Percentiles rank a stretch among this genome's conserved stretches.
Conservation (phyloP, 305 asterid genomes). For the Fraxinus nigra region DNA sequence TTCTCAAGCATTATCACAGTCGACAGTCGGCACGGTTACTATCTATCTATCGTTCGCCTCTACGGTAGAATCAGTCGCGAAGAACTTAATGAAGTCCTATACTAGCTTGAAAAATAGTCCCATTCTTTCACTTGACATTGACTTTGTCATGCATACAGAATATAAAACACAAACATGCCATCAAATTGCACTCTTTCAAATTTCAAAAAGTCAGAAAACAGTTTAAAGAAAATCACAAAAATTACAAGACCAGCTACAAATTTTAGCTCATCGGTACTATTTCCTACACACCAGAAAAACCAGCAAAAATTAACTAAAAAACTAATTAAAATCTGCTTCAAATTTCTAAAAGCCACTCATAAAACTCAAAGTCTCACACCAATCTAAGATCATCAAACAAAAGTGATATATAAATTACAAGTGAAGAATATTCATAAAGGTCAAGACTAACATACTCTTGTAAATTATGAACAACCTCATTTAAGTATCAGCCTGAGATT, state of each 20-base stretch:
- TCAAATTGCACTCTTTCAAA: slow-evolving; percentile 23
- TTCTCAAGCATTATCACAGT: not conserved
- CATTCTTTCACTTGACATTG: not conserved
- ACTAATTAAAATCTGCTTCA: slow-evolving; percentile 7
- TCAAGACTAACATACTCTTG: not conserved
- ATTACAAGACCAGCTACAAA: slow-evolving; percentile 13
- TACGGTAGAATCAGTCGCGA: not conserved
- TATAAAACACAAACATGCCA: not conserved
- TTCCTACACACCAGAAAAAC: slow-evolving; percentile 32
- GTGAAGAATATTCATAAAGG: slow-evolving; percentile 6
- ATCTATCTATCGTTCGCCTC: not conserved
- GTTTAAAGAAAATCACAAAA: slow-evolving; percentile 17
- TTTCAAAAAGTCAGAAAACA: slow-evolving; percentile 24
- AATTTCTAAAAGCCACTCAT: slow-evolving; percentile 19
- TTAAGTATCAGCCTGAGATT: slow-evolving; percentile 34
- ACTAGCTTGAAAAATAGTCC: not conserved
- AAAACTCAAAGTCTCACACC: slow-evolving; percentile 24
- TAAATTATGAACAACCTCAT: slow-evolving; percentile 14
- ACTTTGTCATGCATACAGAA: not conserved
- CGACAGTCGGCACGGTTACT: not conserved
- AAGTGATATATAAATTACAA: slow-evolving; percentile 10
- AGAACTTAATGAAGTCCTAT: not conserved
- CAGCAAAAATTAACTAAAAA: slow-evolving; percentile 22
- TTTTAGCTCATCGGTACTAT: slow-evolving; percentile 22
- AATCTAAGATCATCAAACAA: not conserved